These are phyloP conservation scores for Capsicum pubescens DNA, from an alignment of 257 asterid genomes.

Conservation along the genomic window DNA sequence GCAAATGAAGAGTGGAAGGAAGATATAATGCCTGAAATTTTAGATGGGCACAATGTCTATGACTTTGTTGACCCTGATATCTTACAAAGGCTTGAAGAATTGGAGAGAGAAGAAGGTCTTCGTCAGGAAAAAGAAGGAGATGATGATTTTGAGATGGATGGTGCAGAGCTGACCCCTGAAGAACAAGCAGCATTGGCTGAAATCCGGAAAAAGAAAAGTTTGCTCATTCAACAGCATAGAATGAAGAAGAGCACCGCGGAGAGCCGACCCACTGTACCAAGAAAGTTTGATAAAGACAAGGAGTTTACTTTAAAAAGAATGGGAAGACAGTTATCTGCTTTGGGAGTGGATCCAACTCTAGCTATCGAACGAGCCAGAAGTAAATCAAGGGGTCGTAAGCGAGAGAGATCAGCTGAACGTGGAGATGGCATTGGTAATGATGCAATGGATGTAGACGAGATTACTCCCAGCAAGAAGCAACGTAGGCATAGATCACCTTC, in stretches of 20 bases:
- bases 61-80: conserved; percentile 95
- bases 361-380: conserved; percentile 88
- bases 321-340: conserved; percentile 76
- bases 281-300: conserved; percentile 81
- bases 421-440: conserved; percentile 41
- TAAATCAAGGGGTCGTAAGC: conserved; percentile 86
- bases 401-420: conserved; percentile 71
- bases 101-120: conserved; percentile 83
- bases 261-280: conserved; percentile 80
- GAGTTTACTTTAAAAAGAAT: conserved; percentile 69
- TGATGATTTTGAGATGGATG: conserved; percentile 87
- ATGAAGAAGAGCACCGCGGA: conserved; percentile 88
- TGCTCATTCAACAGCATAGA: conserved; percentile 82
- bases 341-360: conserved; percentile 78
- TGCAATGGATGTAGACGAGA: conserved; percentile 77
- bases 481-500: conserved; percentile 37
- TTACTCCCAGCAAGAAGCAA: conserved; percentile 69
- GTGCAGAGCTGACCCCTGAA: conserved; percentile 75
- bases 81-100: conserved; percentile 81
- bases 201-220: conserved; percentile 79
- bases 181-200: conserved; percentile 66
- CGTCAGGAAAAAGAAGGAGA: conserved; percentile 76
- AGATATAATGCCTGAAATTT: conserved; percentile 81
- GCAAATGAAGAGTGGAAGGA: conserved; percentile 94
- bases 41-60: conserved; percentile 91